These are phyloP conservation scores for Inga laurina DNA, from an alignment of 306 rosid species.

Conservation along the genomic window DNA sequence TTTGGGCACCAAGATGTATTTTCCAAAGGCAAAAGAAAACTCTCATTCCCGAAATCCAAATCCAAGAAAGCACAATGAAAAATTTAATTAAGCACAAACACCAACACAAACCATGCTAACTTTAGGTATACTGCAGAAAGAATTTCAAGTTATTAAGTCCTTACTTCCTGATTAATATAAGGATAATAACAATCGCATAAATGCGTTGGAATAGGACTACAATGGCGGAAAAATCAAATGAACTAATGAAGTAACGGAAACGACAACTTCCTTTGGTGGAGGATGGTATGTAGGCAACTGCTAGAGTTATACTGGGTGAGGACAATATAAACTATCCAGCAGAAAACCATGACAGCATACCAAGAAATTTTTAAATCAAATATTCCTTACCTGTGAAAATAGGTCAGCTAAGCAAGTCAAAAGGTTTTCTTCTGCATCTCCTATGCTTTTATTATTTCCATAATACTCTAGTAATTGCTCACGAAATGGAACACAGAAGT, in stretches of 20 bases:
- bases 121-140: neutral
- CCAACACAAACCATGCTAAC: neutral
- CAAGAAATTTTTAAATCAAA: slow-evolving; percentile 24
- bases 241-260: neutral
- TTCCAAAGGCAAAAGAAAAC: neutral
- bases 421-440: slow-evolving; percentile 90
- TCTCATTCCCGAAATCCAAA: neutral
- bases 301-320: neutral
- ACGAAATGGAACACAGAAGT: slow-evolving; percentile 98
- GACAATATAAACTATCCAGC: slow-evolving; percentile 27
- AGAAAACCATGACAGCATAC: neutral
- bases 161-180: neutral
- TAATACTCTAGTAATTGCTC: slow-evolving; percentile 89
- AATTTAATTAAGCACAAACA: neutral
- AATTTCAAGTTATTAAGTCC: neutral
- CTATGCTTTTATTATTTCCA: slow-evolving; percentile 68
- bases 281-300: neutral
- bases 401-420: slow-evolving; percentile 96
- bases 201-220: neutral
- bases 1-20: neutral
- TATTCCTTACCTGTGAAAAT: slow-evolving; percentile 77
- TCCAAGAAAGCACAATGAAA: neutral
- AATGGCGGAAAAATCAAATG: slow-evolving; percentile 9
- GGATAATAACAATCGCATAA: neutral
- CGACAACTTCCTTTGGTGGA: neutral